phyloP scores from a whole-genome alignment of 2,329 filamentous ascomycete species.

The Apiospora sp. region DNA sequence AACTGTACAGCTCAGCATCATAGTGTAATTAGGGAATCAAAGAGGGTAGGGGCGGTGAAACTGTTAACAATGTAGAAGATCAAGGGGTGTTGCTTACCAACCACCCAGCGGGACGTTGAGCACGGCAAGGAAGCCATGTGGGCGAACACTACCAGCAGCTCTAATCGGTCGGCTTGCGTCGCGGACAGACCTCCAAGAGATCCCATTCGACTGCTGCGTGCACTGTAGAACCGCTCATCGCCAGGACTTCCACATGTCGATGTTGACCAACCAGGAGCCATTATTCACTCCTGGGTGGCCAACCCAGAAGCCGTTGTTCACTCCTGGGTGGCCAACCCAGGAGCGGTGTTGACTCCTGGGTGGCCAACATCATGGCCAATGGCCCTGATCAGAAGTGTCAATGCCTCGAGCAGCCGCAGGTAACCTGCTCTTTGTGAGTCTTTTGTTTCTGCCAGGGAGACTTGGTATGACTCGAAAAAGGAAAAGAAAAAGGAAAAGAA shows the following conservation, averaged over 20 bases:
- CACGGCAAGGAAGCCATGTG: conserved; percentile 85
- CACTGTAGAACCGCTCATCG: no score
- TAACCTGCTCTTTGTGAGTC: conserved; percentile 59
- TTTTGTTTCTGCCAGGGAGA: no score
- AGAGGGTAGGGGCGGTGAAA: background rate
- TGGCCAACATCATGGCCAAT: conserved; percentile 98
- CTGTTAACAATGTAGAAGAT: background rate
- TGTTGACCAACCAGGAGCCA: no score
- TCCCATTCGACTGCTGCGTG: no score
- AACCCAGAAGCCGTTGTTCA: conserved; percentile 52
- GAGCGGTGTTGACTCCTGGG: conserved; percentile 97
- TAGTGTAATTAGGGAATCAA: background rate
- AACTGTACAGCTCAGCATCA: background rate
- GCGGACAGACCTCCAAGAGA: no score
- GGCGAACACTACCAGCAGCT: no score
- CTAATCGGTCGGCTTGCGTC: no score
- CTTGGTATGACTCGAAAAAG: no score
- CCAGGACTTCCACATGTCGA: no score
- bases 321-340: no score
- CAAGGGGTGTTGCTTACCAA: background rate
- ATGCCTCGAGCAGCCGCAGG: conserved; percentile 84
- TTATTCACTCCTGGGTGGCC: conserved; percentile 63
- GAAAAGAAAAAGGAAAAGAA: no score
- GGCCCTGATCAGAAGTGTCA: conserved; percentile 91
- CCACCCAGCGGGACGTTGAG: conserved; percentile 86